phyloP scores from a whole-genome alignment of 192 early-diverging fungal species.

The Phycomyces nitens region DNA sequence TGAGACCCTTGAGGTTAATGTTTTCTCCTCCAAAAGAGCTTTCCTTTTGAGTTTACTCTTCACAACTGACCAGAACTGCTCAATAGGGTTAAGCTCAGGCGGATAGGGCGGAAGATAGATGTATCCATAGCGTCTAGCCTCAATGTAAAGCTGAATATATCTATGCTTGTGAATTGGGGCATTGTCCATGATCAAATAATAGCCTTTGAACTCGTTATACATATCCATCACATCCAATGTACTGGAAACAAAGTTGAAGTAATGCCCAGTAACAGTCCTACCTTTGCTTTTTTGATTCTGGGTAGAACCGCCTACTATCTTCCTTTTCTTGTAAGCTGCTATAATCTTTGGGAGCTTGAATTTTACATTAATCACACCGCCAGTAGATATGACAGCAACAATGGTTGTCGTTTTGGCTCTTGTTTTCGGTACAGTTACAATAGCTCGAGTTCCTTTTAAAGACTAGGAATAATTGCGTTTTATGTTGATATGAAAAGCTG shows the following conservation, averaged over 20 bases:
- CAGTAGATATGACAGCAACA: constrained; percentile 7
- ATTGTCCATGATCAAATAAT: constrained; percentile 33
- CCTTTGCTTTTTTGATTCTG: background rate
- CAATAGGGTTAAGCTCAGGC: constrained; percentile 11
- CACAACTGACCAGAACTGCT: constrained; percentile 5
- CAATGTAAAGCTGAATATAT: constrained; percentile 3
- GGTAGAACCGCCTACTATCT: background rate
- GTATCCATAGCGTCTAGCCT: constrained; percentile 4
- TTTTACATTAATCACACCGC: constrained; percentile 2
- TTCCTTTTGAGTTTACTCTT: constrained; percentile 14
- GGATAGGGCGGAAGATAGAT: constrained; percentile 18
- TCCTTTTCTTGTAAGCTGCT: background rate
- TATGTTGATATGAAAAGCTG: constrained; percentile 21
- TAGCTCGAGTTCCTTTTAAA: background rate
- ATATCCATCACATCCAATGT: constrained; percentile 8
- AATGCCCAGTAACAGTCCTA: constrained; percentile 5
- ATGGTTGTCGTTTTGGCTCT: constrained; percentile 8
- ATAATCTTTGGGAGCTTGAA: background rate
- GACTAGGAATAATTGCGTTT: constrained; percentile 3
- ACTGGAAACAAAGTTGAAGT: background rate
- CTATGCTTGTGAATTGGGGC: constrained; percentile 14
- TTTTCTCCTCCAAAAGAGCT: constrained; percentile 8
- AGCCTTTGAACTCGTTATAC: constrained; percentile 6
- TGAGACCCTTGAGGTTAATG: background rate
- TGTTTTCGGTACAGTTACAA: constrained; percentile 8